phyloP scores from a whole-genome alignment of 140 eudicot genomes.

The Stevia rebaudiana region DNA sequence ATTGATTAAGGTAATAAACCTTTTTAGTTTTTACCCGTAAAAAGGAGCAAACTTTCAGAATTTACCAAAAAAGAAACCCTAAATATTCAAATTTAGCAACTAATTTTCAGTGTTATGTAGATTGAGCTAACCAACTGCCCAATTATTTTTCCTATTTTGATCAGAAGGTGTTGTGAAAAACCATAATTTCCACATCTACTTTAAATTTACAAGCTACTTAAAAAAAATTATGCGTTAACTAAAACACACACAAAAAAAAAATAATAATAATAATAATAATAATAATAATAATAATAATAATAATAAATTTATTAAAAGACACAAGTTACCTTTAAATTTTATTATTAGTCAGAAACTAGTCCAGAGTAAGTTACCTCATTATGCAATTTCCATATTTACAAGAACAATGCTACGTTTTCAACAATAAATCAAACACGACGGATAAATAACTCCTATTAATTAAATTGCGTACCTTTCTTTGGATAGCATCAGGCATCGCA shows the following conservation, averaged over 20 bases:
- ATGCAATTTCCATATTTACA: background rate
- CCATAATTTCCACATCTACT: background rate
- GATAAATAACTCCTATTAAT: background rate
- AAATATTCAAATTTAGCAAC: background rate
- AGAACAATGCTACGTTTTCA: background rate
- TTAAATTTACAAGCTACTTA: background rate
- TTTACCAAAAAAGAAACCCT: background rate
- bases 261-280: background rate
- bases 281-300: no score
- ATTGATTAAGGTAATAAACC: background rate
- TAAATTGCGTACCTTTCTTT: conserved; percentile 59
- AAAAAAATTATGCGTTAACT: background rate
- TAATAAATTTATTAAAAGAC: no score
- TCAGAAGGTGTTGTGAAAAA: background rate
- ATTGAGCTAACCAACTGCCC: background rate
- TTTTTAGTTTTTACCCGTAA: background rate
- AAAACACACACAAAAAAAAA: background rate
- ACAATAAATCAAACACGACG: background rate
- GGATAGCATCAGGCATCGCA: conserved; percentile 73
- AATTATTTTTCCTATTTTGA: background rate
- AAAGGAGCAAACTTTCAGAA: background rate
- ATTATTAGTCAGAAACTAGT: background rate
- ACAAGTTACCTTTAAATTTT: no score
- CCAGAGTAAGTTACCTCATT: background rate
- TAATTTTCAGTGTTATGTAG: no score